Conservation (phyloP, 192 early-diverging fungal genomes). For the Haplosporangium gracile region DNA sequence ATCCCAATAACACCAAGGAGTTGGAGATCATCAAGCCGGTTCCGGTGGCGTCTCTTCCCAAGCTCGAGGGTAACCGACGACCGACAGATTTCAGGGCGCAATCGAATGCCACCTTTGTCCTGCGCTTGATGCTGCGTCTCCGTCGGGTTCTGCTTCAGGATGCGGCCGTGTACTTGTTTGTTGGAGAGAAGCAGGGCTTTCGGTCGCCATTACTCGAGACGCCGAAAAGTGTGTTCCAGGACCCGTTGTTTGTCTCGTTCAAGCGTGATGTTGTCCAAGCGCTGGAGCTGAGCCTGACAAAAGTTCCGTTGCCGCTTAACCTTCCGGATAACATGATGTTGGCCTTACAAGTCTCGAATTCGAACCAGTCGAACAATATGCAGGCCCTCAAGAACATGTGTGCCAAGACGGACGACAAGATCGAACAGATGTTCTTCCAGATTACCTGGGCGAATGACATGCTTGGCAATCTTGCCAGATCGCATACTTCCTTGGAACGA, state of each 20-base stretch:
- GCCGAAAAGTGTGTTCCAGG: no score
- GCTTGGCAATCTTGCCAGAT: neutral
- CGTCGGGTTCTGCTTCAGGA: neutral
- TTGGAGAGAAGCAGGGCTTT: neutral
- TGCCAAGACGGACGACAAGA: no score
- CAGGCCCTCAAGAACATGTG: no score
- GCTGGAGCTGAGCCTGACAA: no score
- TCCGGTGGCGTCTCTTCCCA: neutral
- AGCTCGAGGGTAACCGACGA: neutral
- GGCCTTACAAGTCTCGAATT: no score
- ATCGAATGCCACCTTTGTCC: neutral
- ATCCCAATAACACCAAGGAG: neutral
- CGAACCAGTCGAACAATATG: no score
- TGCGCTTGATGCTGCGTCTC: neutral
- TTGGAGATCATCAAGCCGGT: neutral
- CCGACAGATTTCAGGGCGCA: neutral
- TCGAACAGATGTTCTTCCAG: no score
- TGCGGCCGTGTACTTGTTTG: neutral
- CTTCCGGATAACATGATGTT: no score
- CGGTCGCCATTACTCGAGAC: neutral
- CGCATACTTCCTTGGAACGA: neutral
- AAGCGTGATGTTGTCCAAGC: no score
- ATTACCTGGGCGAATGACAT: constrained; percentile 9
- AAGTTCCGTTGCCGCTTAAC: no score
- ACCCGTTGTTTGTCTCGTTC: no score